Conservation (phyloP, 140 eudicot genomes). For the Erigeron philadelphicus region DNA sequence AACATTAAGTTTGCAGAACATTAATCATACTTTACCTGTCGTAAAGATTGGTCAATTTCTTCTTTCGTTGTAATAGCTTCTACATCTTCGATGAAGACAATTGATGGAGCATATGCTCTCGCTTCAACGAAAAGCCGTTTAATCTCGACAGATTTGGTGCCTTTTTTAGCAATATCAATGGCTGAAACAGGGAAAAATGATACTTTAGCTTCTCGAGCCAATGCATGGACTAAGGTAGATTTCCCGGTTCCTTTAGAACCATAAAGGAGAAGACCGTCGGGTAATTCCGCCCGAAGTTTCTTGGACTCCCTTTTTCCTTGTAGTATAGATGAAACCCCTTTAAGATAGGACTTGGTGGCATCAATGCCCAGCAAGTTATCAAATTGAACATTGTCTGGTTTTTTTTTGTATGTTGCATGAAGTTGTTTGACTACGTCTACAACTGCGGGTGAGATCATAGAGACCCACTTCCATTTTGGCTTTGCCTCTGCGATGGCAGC, state of each 20-base stretch:
- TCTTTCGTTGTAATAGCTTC: background rate
- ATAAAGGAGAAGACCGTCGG: background rate
- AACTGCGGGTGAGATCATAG: too few species aligned
- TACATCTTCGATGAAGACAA: background rate
- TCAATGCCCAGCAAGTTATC: background rate
- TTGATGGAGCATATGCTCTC: background rate
- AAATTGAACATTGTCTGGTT: background rate
- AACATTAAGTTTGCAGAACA: too few species aligned
- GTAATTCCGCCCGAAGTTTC: background rate
- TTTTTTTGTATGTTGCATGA: background rate
- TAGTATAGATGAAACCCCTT: background rate
- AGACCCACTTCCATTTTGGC: too few species aligned
- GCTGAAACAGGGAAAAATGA: too few species aligned
- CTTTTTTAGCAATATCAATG: too few species aligned
- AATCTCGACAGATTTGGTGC: too few species aligned
- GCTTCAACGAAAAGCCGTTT: too few species aligned
- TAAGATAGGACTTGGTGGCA: background rate
- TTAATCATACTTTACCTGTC: background rate
- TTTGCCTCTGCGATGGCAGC: too few species aligned
- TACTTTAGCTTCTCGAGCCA: constrained; percentile 4
- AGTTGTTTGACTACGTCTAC: too few species aligned
- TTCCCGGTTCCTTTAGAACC: background rate
- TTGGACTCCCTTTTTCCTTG: background rate
- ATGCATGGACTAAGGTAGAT: background rate
- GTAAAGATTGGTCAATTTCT: background rate